phyloP scores from a whole-genome alignment of 805 yeast genomes.

The Candida andamanensis region DNA sequence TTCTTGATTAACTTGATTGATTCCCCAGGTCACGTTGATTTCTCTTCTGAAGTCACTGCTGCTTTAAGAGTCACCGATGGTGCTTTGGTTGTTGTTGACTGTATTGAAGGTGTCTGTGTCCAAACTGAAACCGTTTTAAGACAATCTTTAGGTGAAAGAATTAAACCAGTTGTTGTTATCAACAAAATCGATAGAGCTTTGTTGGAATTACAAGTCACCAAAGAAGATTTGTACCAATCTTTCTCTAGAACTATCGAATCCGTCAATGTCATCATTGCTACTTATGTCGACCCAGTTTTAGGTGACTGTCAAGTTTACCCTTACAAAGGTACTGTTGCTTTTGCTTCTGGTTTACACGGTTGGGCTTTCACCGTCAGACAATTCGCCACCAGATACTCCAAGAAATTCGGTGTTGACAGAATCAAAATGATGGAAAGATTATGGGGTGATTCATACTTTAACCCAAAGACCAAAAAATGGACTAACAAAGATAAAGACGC shows the following conservation, averaged over 20 bases:
- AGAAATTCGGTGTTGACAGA: conserved; percentile 99
- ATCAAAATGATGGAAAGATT: conserved; percentile 97
- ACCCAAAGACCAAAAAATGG: conserved; percentile 99
- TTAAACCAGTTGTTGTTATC: conserved; percentile 96
- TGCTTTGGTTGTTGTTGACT: conserved; percentile 98
- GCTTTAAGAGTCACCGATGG: conserved; percentile 99
- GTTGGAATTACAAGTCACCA: conserved; percentile 96
- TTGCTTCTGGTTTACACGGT: conserved; percentile 99
- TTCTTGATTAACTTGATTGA: conserved; percentile 97
- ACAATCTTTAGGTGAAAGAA: conserved; percentile 98
- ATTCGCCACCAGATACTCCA: conserved; percentile 95
- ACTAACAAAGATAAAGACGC: conserved; percentile 93
- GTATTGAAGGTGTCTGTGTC: conserved; percentile 99
- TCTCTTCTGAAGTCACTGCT: conserved; percentile 99
- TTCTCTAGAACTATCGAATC: conserved; percentile 99
- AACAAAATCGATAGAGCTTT: conserved; percentile 99
- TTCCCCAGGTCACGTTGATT: conserved; percentile 99
- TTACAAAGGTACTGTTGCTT: conserved; percentile 97
- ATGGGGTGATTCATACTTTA: conserved; percentile 99
- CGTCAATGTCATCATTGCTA: conserved; percentile 95
- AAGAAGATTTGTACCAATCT: conserved; percentile 98
- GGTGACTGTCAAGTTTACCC: conserved; percentile 99
- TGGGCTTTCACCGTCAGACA: conserved; percentile 99
- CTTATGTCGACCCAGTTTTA: conserved; percentile 82
- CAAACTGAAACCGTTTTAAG: conserved; percentile 99